Conservation (phyloP, 2,329 filamentous ascomycete genomes). For the Talaromyces sp. region DNA sequence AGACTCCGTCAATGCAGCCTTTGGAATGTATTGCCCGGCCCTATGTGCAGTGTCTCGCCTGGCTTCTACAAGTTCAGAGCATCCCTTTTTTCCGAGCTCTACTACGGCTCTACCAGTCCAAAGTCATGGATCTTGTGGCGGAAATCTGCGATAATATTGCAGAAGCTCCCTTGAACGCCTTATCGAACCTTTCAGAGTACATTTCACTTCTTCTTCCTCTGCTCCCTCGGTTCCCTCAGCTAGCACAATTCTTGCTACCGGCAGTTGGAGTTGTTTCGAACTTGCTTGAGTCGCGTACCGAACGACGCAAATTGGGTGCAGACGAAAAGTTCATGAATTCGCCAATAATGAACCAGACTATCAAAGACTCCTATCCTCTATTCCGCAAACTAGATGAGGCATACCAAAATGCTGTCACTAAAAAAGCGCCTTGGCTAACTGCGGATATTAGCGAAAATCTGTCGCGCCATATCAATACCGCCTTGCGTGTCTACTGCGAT, state of each 20-base stretch:
- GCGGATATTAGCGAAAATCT: conserved; percentile 38
- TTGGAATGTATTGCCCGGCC: conserved; percentile 28
- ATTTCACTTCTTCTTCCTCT: conserved; percentile 24
- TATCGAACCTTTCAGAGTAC: conserved; percentile 28
- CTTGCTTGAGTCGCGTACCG: conserved; percentile 28
- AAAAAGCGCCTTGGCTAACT: conserved; percentile 40
- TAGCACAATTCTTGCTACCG: conserved; percentile 21
- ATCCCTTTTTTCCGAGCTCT: conserved; percentile 37
- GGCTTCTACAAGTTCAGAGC: conserved; percentile 28
- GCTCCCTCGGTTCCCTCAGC: conserved; percentile 26
- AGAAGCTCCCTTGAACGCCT: conserved; percentile 23
- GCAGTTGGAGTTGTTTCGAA: conserved; percentile 24
- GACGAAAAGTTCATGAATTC: conserved; percentile 22
- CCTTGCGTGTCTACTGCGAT: conserved; percentile 28
- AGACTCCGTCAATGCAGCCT: conserved; percentile 25
- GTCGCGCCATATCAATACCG: conserved; percentile 28
- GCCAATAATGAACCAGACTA: conserved; percentile 16
- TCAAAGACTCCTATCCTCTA: conserved; percentile 26
- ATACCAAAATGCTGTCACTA: conserved; percentile 37
- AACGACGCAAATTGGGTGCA: conserved; percentile 21
- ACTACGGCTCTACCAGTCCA: conserved; percentile 26
- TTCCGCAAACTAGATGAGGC: conserved; percentile 30
- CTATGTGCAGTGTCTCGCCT: conserved; percentile 34
- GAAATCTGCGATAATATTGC: conserved; percentile 28
- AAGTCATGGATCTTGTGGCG: conserved; percentile 25